These are phyloP conservation scores for Colletotrichum shisoi DNA, from an alignment of 2,329 filamentous ascomycete genomes.

Conservation along the genomic window DNA sequence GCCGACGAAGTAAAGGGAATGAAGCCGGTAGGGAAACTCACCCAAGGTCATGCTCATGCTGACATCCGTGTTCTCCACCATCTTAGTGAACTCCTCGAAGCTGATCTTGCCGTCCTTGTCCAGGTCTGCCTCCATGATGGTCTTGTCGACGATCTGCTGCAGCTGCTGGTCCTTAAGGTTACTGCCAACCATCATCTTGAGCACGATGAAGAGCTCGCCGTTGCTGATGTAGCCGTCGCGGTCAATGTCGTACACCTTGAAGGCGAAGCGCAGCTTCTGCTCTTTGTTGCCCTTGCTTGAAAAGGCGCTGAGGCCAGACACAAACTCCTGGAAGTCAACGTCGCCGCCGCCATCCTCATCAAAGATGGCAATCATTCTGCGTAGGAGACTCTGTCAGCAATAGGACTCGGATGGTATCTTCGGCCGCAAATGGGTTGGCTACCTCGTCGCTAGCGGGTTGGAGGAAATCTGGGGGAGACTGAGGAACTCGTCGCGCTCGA, in stretches of 20 bases:
- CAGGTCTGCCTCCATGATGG: constrained; percentile 98
- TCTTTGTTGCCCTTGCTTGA: constrained; percentile 98
- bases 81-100: constrained; percentile 98
- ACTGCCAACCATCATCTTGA: constrained; percentile 99
- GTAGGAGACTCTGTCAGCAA: constrained; percentile 4
- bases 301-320: constrained; percentile 93
- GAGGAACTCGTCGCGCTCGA: constrained; percentile 98
- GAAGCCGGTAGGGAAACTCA: constrained; percentile 50
- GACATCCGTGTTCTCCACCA: constrained; percentile 93
- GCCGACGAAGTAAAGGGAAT: background rate
- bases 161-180: constrained; percentile 99
- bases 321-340: constrained; percentile 99
- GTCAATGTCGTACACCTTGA: constrained; percentile 99
- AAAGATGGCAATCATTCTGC: constrained; percentile 97
- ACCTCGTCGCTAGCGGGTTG: constrained; percentile 95
- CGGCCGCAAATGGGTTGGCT: constrained; percentile 40
- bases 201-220: constrained; percentile 96
- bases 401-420: background rate
- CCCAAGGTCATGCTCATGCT: constrained; percentile 78
- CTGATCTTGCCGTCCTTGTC: constrained; percentile 98
- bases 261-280: constrained; percentile 96
- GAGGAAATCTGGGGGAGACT: constrained; percentile 96
- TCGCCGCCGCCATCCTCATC: constrained; percentile 98
- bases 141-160: constrained; percentile 99
- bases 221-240: constrained; percentile 98